Conservation (phyloP, 345 rosid genomes). For the Gossypium thurberi region DNA sequence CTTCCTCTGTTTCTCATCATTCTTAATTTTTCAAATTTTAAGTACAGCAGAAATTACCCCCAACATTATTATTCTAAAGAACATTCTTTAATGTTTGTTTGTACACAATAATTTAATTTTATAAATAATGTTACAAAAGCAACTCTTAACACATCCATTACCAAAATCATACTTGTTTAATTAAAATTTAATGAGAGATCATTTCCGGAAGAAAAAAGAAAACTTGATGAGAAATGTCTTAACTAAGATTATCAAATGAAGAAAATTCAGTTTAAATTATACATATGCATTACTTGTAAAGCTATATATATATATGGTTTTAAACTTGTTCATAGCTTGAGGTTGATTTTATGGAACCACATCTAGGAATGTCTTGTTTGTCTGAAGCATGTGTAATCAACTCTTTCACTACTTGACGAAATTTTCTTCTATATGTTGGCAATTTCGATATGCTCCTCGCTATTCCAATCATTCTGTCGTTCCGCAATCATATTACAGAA, state of each 20-base stretch:
- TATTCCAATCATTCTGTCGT: conserved; percentile 68
- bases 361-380: conserved; percentile 27
- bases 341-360: conserved; percentile 35
- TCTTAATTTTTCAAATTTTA: neutral
- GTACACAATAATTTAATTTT: too few relatives aligned
- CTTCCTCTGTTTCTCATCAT: neutral
- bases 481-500: neutral
- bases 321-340: conserved; percentile 32
- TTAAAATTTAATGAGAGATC: neutral
- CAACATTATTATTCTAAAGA: too few relatives aligned
- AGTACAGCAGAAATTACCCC: too few relatives aligned
- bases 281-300: neutral
- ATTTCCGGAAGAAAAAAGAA: neutral
- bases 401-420: conserved; percentile 57
- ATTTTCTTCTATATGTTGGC: conserved; percentile 66
- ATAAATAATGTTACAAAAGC: too few relatives aligned
- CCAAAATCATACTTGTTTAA: too few relatives aligned
- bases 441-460: conserved; percentile 52
- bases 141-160: too few relatives aligned
- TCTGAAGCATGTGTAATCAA: conserved; percentile 38
- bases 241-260: neutral
- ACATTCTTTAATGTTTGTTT: too few relatives aligned
- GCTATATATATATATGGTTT: neutral
- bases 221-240: neutral
- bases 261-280: neutral